Evolutionary conservation across 2,329 filamentous ascomycete genomes (phyloP).

Genomic region (Colletotrichum caudatum): DNA sequence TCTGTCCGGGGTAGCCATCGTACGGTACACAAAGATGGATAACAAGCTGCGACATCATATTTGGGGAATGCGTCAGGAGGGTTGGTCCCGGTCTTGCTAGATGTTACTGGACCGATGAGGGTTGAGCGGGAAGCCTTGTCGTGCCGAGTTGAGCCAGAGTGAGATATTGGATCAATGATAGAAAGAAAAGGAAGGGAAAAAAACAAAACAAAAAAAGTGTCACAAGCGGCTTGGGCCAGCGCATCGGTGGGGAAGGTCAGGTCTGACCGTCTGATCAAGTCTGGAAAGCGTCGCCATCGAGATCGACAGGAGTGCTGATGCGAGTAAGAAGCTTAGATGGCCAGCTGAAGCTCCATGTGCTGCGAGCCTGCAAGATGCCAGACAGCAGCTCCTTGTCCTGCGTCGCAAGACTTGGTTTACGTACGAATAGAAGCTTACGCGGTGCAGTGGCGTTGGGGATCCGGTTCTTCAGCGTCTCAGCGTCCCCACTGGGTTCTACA

Average conservation of each 20-base stretch:
- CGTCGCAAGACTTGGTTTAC: not conserved
- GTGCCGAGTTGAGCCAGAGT: not conserved
- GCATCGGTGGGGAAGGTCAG: conserved; percentile 29
- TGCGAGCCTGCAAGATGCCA: not conserved
- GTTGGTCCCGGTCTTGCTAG: conserved; percentile 1
- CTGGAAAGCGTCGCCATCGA: conserved; percentile 18
- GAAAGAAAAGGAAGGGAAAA: not conserved
- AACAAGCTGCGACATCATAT: not conserved
- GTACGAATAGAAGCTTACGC: not conserved
- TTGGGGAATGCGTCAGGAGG: not conserved
- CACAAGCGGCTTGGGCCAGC: conserved; percentile 24
- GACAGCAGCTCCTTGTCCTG: conserved; percentile 1
- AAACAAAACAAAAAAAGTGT: not conserved
- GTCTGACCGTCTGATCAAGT: not conserved
- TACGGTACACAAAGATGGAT: not conserved
- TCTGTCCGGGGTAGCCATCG: too few species aligned
- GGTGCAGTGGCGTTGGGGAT: conserved; percentile 9
- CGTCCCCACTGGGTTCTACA: conserved; percentile 18
- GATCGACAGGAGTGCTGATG: conserved; percentile 21
- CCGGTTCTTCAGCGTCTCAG: conserved; percentile 3
- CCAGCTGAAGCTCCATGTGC: not conserved
- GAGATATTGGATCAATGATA: conserved; percentile 9
- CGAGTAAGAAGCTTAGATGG: not conserved
- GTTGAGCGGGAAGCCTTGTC: conserved; percentile 4
- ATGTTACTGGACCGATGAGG: not conserved